Evolutionary conservation across 805 yeast species (phyloP).

Genomic region (Candida anglica): DNA sequence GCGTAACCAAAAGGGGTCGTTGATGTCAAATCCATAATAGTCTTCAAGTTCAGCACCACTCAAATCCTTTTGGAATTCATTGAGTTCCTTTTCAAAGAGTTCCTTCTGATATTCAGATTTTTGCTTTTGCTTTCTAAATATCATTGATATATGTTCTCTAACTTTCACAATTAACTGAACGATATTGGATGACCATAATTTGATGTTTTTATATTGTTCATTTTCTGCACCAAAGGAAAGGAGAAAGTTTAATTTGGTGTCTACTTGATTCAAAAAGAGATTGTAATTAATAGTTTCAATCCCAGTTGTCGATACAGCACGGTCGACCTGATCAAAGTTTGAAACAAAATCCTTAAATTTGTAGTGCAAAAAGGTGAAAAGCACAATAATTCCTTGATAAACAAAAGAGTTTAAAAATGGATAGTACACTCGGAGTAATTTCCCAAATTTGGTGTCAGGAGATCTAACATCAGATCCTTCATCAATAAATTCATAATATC

Average conservation of each 20-base stretch:
- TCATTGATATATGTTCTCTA: conserved; percentile 21
- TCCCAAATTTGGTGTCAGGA: conserved; percentile 18
- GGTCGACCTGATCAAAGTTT: conserved; percentile 21
- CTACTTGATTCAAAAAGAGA: conserved; percentile 19
- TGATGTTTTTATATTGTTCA: conserved; percentile 12
- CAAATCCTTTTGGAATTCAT: conserved; percentile 1
- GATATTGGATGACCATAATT: conserved; percentile 34
- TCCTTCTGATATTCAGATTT: conserved; percentile 3
- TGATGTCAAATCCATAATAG: conserved; percentile 36
- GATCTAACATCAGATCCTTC: conserved; percentile 2
- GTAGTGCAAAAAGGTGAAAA: conserved; percentile 45
- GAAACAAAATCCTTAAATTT: conserved; percentile 32
- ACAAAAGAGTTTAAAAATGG: conserved; percentile 48
- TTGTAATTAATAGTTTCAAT: conserved; percentile 5
- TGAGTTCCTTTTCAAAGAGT: conserved; percentile 6
- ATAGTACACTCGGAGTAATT: conserved; percentile 33
- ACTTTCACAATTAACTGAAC: conserved; percentile 27
- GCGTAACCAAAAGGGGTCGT: conserved; percentile 51
- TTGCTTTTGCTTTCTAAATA: conserved; percentile 14
- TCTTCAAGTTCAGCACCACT: conserved; percentile 21
- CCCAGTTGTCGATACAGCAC: conserved; percentile 20
- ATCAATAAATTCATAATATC: conserved; percentile 6
- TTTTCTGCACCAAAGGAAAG: conserved; percentile 3
- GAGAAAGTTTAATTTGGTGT: conserved; percentile 13
- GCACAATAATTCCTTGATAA: conserved; percentile 50